Evolutionary conservation across 768 basidiomycete genomes (phyloP), one percentile per base, ranked within the genome.

Genomic region (Tricholoma flavovirens): DNA sequence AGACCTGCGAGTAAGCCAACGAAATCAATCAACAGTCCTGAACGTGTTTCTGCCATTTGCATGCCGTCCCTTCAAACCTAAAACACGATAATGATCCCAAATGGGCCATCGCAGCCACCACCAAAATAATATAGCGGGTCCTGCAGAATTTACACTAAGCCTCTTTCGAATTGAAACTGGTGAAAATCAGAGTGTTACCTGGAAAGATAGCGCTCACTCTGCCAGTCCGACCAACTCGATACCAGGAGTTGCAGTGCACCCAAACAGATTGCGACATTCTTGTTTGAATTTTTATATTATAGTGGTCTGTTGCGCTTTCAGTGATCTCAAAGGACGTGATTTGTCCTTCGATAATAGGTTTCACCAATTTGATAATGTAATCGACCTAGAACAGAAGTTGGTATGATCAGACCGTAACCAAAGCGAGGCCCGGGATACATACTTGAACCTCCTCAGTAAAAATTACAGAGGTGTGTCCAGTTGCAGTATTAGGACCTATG

Each of bases 361-460:
- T 61, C 11, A 68, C 63, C 32, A 67, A 46, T 43, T 66, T 48
- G 14, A 67, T 38, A 24, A 72, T 71, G 56, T 82, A 78, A n/a
- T 72, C 60, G 29, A 76, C 66, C 79, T 79, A 50, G 4, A n/a
- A 5, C 5, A 42, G 32, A 43, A 42, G 6, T 19, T 42, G 8
- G 40, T 19, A 21, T 42, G 24, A 42, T 8, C 40, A 4, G 40
- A 38, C 14, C 5, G 0, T 9, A 51, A 30, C 30, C 9, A 30
- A 49, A 22, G 15, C 14, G 19, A 35, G 11, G n/a, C n/a, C n/a
- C n/a, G n/a, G n/a, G 17, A n/a, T 4, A 38, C 61, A 14, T 14
- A 75, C 77, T 67, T 79, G 77, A n/a, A 67, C 59, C 59, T 80
- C 79, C 29, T 73, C 69, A 22, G 68, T 69, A 60, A 73, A 76